Percentiles rank a stretch among this genome's conserved stretches.
Evolutionary conservation across 176 grass and related monocot genomes (phyloP).

Genomic region (Eleusine indica): DNA sequence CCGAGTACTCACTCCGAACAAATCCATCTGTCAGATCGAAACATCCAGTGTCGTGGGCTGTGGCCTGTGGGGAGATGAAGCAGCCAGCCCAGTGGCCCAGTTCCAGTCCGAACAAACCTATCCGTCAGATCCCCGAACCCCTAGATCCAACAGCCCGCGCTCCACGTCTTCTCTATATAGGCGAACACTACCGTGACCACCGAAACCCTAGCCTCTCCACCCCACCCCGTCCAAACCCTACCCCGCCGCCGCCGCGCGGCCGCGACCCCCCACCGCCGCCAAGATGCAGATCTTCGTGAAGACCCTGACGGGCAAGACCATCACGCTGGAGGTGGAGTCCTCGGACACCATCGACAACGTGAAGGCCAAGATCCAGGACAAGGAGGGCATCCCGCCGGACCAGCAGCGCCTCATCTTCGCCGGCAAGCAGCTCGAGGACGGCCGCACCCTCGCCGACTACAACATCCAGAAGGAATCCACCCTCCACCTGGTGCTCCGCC

Average conservation of each 20-base stretch:
- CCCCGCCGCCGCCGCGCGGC: slow-evolving; percentile 39
- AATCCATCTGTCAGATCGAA: no score
- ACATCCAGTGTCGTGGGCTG: no score
- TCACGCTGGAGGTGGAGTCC: slow-evolving; percentile 94
- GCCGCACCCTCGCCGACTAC: slow-evolving; percentile 85
- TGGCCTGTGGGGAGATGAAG: no score
- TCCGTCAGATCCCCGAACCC: slow-evolving; percentile 39
- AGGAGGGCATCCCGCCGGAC: slow-evolving; percentile 85
- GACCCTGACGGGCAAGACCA: slow-evolving; percentile 96
- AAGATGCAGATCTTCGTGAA: slow-evolving; percentile 95
- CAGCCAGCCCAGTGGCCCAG: neutral
- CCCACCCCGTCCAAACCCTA: neutral
- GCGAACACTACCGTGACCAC: rapidly evolving
- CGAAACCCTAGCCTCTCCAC: slow-evolving; percentile 29
- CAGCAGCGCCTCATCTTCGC: slow-evolving; percentile 90
- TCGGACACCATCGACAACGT: slow-evolving; percentile 90
- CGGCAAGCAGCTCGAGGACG: slow-evolving; percentile 86
- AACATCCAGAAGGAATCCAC: slow-evolving; percentile 95
- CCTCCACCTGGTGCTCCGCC: slow-evolving; percentile 76
- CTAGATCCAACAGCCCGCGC: slow-evolving; percentile 42
- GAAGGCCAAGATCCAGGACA: slow-evolving; percentile 91
- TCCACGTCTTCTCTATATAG: slow-evolving; percentile 18
- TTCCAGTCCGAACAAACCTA: neutral
- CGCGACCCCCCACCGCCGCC: slow-evolving; percentile 28
- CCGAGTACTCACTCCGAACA: no score